Conservation (phyloP, 208 protist species). For the Balamuthia mandrillaris region DNA sequence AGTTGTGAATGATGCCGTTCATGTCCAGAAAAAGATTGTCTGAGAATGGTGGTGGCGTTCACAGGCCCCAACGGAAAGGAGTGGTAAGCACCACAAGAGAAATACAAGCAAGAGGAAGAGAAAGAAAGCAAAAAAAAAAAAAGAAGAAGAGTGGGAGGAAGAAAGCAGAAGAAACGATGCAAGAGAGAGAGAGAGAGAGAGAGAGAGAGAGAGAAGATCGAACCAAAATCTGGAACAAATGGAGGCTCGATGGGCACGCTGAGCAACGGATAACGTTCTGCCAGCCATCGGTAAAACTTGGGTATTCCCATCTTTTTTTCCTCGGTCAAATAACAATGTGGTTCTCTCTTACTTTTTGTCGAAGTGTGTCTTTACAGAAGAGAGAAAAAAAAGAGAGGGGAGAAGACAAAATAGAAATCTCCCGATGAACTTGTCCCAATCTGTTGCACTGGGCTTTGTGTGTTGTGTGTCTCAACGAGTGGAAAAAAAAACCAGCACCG, state of each 20-base stretch:
- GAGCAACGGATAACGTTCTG: slow-evolving; percentile 90
- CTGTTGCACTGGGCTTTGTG: no score
- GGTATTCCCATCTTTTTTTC: slow-evolving; percentile 60
- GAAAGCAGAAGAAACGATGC: neutral
- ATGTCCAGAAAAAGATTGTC: slow-evolving; percentile 99
- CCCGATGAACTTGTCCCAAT: no score
- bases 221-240: slow-evolving; percentile 57
- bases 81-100: neutral
- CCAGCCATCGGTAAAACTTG: slow-evolving; percentile 93
- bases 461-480: no score
- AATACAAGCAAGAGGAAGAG: neutral
- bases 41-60: slow-evolving; percentile 34
- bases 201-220: neutral
- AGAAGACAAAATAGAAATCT: no score
- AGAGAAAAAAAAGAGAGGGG: no score
- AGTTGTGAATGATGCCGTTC: slow-evolving; percentile 99
- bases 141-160: neutral
- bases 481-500: no score
- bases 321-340: neutral
- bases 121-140: neutral
- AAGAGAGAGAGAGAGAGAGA: neutral
- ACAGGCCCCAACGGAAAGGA: neutral
- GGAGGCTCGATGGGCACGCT: slow-evolving; percentile 83
- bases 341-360: no score
- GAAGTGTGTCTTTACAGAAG: no score